These are phyloP conservation scores for Penicillium italicum DNA, from an alignment of 2,329 filamentous ascomycete genomes.

Conservation along the genomic window DNA sequence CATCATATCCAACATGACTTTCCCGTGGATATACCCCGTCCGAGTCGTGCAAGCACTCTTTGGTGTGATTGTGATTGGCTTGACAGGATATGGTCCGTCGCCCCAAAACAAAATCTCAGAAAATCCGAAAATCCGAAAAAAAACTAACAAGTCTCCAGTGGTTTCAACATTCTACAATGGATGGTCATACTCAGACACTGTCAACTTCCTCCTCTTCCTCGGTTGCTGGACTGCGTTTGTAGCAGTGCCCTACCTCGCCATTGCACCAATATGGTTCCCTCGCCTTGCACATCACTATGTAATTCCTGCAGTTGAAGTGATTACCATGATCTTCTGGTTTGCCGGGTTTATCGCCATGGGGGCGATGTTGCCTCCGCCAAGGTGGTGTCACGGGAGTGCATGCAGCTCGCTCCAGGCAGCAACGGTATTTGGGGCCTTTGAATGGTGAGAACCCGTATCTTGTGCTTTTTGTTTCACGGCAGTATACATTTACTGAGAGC, in stretches of 20 bases:
- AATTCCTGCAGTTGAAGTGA: constrained; percentile 63
- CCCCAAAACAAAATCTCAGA: background rate
- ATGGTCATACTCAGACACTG: constrained; percentile 52
- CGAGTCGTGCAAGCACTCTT: constrained; percentile 66
- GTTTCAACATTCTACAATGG: constrained; percentile 49
- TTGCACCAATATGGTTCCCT: constrained; percentile 62
- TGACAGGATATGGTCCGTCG: constrained; percentile 67
- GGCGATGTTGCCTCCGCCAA: constrained; percentile 57
- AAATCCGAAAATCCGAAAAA: no score
- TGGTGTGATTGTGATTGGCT: constrained; percentile 68
- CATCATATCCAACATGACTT: constrained; percentile 10
- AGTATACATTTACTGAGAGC: background rate
- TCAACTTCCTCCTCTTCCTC: constrained; percentile 78
- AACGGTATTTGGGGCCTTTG: constrained; percentile 47
- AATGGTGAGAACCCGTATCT: constrained; percentile 39
- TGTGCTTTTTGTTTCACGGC: background rate
- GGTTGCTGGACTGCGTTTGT: constrained; percentile 71
- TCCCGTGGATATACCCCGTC: constrained; percentile 47
- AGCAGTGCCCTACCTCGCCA: constrained; percentile 63
- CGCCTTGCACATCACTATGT: constrained; percentile 61
- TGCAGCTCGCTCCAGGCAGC: constrained; percentile 59
- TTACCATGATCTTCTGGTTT: constrained; percentile 89
- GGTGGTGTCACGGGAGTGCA: constrained; percentile 51
- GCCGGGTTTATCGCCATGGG: constrained; percentile 76
- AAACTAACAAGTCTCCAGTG: constrained; percentile 43